Evolutionary conservation across 202 grass and related monocot species (phyloP), one percentile per base, ranked within the genome.

Genomic region (Zoysia matrella): DNA sequence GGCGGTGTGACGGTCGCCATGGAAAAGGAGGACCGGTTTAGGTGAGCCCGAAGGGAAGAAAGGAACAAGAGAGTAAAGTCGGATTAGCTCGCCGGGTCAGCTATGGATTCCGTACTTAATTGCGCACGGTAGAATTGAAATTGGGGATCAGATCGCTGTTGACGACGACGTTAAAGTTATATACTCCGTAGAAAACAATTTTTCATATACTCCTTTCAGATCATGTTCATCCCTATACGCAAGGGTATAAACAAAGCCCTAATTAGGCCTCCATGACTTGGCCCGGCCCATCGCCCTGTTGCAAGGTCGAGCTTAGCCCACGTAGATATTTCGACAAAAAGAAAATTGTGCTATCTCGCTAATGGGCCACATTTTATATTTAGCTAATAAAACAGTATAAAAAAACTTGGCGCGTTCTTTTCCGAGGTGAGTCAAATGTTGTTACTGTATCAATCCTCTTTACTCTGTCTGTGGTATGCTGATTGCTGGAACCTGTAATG

Each of bases 1-100:
- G 49, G 74, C 79, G 83, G 9, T 30, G 88, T 11, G 64, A 86
- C 49, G 69, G 69, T 83, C 5, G 88, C 80, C 88, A 90, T 90
- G 79, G 79, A 50, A 30, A 30, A 30, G 22, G 22, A 30, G 48
- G 42, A 58, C 16, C 14, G 69, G 78, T 36, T 13, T 30, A 16
- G 79, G 79, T 69, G 69, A 71, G 55, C 53, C 4, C 73, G 8
- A 73, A 47, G 61, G 54, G 42, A 79, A 73, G 83, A 78, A 62
- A 79, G 63, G 79, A 58, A 62, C 16, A 47, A 62, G 13, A 22
- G 16, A 41, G 41, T 51, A 42, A 46, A 78, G 52, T 14, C 22
- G 7, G 88, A 78, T 86, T 54, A 79, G 77, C 67, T 78, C 68
- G 47, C 10, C 7, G 22, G 61, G 16, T 70, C 77, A 70, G 65